phyloP scores from a whole-genome alignment of 176 grass and related monocot species.

The Ensete glaucum region DNA sequence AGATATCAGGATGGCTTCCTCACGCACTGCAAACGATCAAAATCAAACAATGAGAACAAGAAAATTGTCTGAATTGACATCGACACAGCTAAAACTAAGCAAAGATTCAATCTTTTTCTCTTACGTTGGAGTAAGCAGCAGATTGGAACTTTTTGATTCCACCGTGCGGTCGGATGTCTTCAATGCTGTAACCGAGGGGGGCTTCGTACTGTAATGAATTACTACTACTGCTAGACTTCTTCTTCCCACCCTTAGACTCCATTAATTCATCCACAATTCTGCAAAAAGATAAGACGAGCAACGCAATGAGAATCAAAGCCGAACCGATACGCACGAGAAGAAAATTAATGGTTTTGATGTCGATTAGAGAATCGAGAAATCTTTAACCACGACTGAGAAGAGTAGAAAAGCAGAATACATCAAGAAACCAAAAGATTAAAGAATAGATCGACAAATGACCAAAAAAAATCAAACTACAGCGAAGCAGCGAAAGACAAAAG shows the following conservation, averaged over 20 bases:
- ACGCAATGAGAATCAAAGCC: neutral
- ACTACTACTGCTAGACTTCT: constrained; percentile 64
- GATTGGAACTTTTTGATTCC: constrained; percentile 97
- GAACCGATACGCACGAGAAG: neutral
- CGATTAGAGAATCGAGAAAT: no score
- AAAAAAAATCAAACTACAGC: no score
- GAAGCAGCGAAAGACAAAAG: no score
- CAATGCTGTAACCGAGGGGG: constrained; percentile 88
- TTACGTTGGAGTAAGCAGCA: constrained; percentile 98
- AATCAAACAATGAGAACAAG: constrained; percentile 7
- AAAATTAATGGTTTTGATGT: no score
- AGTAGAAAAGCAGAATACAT: no score
- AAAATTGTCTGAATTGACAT: constrained; percentile 10
- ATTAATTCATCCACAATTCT: constrained; percentile 69
- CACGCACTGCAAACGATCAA: constrained; percentile 64
- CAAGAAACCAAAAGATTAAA: no score
- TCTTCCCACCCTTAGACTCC: constrained; percentile 75
- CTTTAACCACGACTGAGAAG: no score
- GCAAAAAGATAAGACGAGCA: neutral
- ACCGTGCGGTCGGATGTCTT: constrained; percentile 85
- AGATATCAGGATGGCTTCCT: constrained; percentile 90
- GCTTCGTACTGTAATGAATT: constrained; percentile 65
- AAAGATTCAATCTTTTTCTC: neutral
- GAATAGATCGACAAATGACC: no score
- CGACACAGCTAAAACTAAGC: neutral